Conservation (phyloP, 176 grass and related monocot species). For the Echinochloa phyllopogon region DNA sequence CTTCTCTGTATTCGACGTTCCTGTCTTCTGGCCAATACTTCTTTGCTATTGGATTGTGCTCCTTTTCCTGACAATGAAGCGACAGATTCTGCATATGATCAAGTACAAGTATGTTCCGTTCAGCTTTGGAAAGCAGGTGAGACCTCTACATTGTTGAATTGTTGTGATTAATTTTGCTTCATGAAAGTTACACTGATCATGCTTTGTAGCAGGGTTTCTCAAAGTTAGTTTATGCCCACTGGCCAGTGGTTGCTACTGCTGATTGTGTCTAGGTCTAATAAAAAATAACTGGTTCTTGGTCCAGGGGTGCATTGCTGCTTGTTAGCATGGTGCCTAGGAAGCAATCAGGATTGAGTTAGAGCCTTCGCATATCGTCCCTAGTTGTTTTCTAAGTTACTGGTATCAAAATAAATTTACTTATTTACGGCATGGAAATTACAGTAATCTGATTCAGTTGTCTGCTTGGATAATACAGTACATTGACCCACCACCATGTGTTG, state of each 20-base stretch:
- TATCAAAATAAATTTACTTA: neutral
- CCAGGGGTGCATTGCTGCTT: neutral
- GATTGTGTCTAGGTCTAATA: neutral
- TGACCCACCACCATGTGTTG: neutral
- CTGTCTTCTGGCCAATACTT: constrained; percentile 92
- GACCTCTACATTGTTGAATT: constrained; percentile 20
- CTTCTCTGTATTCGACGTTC: constrained; percentile 90
- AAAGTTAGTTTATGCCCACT: neutral
- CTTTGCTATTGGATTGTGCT: constrained; percentile 88
- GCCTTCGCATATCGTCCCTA: neutral
- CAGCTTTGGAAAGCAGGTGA: constrained; percentile 83
- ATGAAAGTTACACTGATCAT: neutral
- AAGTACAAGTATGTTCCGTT: constrained; percentile 89
- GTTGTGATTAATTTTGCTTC: neutral
- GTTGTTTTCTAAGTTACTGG: neutral
- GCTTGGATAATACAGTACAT: neutral
- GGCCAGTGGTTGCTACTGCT: neutral
- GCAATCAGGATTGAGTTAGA: neutral
- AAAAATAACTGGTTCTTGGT: neutral
- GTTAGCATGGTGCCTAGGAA: neutral
- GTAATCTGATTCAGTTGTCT: neutral
- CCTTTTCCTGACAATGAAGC: constrained; percentile 86
- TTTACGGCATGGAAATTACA: neutral
- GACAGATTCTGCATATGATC: constrained; percentile 86
- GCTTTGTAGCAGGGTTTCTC: neutral